Conservation (phyloP, 2,329 filamentous ascomycete genomes). For the Thermochaetoides dissita region DNA sequence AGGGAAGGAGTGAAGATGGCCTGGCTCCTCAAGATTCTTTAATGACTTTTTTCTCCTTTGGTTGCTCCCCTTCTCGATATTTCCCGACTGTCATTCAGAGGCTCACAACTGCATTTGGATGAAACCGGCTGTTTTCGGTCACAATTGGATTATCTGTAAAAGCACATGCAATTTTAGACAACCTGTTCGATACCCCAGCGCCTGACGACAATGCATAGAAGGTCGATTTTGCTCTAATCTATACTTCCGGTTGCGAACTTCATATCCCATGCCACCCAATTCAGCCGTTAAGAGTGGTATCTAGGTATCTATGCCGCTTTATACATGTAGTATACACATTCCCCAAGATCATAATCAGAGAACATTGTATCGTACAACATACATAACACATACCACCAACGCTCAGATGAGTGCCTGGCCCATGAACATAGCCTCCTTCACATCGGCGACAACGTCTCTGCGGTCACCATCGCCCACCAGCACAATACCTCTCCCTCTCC, state of each 20-base stretch:
- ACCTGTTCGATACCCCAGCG: no score
- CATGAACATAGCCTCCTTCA: constrained; percentile 78
- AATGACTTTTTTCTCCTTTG: no score
- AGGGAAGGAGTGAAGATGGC: background rate
- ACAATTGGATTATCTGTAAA: no score
- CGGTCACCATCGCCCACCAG: constrained; percentile 81
- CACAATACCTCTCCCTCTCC: constrained; percentile 77
- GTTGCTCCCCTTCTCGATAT: no score
- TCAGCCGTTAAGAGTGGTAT: background rate
- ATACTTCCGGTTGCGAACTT: no score
- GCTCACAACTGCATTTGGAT: no score
- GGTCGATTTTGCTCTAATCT: no score
- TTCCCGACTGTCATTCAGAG: no score
- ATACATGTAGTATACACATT: background rate
- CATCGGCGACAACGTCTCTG: constrained; percentile 80
- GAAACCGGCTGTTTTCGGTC: no score
- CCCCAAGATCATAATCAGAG: background rate
- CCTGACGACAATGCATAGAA: no score
- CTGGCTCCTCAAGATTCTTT: background rate
- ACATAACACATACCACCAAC: background rate
- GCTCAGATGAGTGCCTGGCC: constrained; percentile 59
- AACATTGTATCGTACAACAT: constrained; percentile 3
- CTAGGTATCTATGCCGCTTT: constrained; percentile 1
- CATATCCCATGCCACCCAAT: no score
- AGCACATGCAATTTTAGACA: no score